phyloP scores from a whole-genome alignment of 2,329 filamentous ascomycete species.

The Neonectria neomacrospora region DNA sequence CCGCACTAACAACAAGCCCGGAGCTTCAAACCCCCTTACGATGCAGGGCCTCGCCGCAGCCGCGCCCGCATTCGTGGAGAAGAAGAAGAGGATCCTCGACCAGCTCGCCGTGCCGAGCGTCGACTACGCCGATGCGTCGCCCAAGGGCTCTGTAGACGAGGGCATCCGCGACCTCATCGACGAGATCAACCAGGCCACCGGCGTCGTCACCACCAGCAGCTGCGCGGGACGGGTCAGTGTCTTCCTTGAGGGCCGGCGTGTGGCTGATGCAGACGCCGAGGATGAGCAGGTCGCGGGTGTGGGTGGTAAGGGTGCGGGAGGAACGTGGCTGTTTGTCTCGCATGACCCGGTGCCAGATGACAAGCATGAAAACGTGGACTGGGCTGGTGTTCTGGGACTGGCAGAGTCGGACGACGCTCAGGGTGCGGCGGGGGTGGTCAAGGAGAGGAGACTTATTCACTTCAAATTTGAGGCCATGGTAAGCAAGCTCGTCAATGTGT shows the following conservation, averaged over 20 bases:
- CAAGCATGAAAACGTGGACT: constrained; percentile 45
- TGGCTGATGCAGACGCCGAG: constrained; percentile 31
- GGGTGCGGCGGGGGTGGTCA: constrained; percentile 34
- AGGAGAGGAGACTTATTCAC: constrained; percentile 69
- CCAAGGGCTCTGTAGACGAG: constrained; percentile 87
- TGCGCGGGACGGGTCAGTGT: constrained; percentile 90
- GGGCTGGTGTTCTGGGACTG: constrained; percentile 46
- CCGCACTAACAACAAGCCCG: constrained; percentile 34
- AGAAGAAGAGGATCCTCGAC: constrained; percentile 78
- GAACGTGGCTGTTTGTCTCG: constrained; percentile 87
- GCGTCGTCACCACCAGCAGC: constrained; percentile 91
- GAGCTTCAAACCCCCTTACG: constrained; percentile 21
- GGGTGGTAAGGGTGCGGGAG: constrained; percentile 87
- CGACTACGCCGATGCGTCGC: constrained; percentile 84
- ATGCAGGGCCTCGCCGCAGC: constrained; percentile 49
- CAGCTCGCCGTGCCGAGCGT: constrained; percentile 74
- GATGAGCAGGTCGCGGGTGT: constrained; percentile 64
- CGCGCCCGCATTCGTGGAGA: constrained; percentile 60
- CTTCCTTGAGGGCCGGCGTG: constrained; percentile 81
- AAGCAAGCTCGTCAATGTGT: constrained; percentile 50
- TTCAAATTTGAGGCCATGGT: constrained; percentile 98
- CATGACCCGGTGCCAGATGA: constrained; percentile 73
- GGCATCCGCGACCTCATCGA: constrained; percentile 81
- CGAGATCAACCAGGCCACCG: constrained; percentile 78
- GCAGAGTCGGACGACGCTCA: constrained; percentile 41